Percentiles rank a stretch among this genome's conserved stretches.
Evolutionary conservation across 805 yeast species (phyloP).

Genomic region (Yamadazyma nakazawae): DNA sequence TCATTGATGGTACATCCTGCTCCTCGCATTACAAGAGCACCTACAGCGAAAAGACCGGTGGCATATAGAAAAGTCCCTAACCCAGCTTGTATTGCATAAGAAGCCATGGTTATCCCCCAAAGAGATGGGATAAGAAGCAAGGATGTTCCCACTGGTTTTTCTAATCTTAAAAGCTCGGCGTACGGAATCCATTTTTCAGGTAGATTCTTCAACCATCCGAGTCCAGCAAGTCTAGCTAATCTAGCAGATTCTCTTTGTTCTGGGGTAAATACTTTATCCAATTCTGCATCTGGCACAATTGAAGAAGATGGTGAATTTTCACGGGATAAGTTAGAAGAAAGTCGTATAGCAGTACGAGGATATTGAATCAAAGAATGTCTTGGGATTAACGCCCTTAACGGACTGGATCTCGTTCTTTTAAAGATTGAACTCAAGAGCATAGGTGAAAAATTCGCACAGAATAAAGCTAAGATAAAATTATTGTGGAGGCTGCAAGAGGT

Average conservation of each 20-base stretch:
- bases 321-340: neutral
- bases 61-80: conserved; percentile 57
- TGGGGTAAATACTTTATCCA: conserved; percentile 21
- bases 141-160: conserved; percentile 95
- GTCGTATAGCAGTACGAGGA: neutral
- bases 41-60: conserved; percentile 71
- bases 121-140: conserved; percentile 78
- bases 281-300: neutral
- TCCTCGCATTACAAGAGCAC: conserved; percentile 90
- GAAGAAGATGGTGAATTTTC: neutral
- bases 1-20: conserved; percentile 98
- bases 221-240: conserved; percentile 43
- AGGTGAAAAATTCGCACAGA: neutral
- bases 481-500: neutral
- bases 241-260: conserved; percentile 52
- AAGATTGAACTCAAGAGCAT: neutral
- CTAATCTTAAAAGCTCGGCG: conserved; percentile 87
- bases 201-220: conserved; percentile 51
- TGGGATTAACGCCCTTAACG: neutral
- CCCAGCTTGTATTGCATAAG: conserved; percentile 69
- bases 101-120: conserved; percentile 93
- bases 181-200: conserved; percentile 82
- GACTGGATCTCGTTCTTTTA: neutral
- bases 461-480: neutral
- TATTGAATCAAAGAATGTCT: neutral